phyloP scores from a whole-genome alignment of 2,329 filamentous ascomycete genomes.

The Talaromyces funiculosus region DNA sequence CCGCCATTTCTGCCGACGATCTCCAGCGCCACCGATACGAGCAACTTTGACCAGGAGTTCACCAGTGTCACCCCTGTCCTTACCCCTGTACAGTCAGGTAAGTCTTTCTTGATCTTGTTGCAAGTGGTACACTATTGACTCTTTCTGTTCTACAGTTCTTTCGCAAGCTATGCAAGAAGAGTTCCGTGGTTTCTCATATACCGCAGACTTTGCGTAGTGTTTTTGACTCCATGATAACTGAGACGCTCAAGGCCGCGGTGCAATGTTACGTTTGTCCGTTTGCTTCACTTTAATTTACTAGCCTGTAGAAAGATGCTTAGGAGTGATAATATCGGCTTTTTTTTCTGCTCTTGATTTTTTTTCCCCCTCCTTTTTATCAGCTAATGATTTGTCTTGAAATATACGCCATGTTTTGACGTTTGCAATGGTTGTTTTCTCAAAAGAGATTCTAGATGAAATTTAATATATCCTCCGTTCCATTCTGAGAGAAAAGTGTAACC shows the following conservation, averaged over 20 bases:
- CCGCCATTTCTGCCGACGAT: constrained; percentile 88
- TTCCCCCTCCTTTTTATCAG: not conserved
- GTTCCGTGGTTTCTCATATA: constrained; percentile 98
- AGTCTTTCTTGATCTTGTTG: constrained; percentile 33
- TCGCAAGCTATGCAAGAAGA: constrained; percentile 99
- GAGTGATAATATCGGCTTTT: not conserved
- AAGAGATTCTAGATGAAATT: constrained; percentile 3
- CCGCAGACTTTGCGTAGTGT: constrained; percentile 73
- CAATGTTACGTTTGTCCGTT: constrained; percentile 2
- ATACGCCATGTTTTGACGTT: constrained; percentile 7
- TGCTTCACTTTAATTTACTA: not conserved
- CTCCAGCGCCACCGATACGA: constrained; percentile 92
- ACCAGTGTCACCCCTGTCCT: constrained; percentile 96
- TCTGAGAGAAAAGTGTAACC: not conserved
- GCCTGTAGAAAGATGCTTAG: not conserved
- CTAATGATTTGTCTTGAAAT: constrained; percentile 11
- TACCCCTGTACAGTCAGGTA: constrained; percentile 95
- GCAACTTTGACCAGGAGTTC: constrained; percentile 98
- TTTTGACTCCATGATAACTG: not conserved
- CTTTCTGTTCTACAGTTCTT: constrained; percentile 58
- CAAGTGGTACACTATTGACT: constrained; percentile 17
- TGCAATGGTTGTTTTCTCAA: constrained; percentile 1
- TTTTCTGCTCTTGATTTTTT: not conserved
- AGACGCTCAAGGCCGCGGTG: not conserved
- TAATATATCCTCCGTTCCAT: not conserved